phyloP scores from a whole-genome alignment of 208 protist genomes.

The Plasmodiophora brassicae region DNA sequence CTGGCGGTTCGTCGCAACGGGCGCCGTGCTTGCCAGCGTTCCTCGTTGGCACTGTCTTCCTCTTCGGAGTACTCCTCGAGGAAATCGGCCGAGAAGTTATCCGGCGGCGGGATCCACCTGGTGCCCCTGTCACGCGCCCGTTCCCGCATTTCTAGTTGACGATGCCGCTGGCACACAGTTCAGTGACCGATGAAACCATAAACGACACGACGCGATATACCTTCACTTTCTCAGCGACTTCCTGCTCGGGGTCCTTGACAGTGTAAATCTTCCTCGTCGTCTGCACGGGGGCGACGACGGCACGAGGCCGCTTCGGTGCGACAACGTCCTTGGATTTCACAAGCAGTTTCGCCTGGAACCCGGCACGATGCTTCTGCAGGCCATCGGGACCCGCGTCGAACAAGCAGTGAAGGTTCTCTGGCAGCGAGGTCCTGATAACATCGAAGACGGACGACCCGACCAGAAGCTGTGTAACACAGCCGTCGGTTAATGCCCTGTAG shows the following conservation, averaged over 20 bases:
- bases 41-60: background rate
- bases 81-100: conserved; percentile 22
- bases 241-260: background rate
- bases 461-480: too few species aligned
- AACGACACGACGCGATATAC: background rate
- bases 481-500: too few species aligned
- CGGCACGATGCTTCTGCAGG: background rate
- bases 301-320: background rate
- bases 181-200: background rate
- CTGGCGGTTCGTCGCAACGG: background rate
- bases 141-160: background rate
- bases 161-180: background rate
- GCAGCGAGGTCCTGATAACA: background rate
- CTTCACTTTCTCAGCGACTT: background rate
- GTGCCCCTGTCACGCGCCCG: background rate
- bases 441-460: background rate
- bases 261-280: conserved; percentile 17
- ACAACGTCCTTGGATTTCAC: background rate
- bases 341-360: conserved; percentile 1
- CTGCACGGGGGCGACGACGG: background rate
- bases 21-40: too few species aligned
- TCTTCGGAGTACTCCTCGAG: background rate
- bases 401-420: background rate
- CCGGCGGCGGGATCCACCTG: background rate
- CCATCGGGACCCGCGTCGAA: background rate